These are phyloP conservation scores for Saxophila tyrrhenica DNA, from an alignment of 495 filamentous ascomycete species.

Conservation along the genomic window DNA sequence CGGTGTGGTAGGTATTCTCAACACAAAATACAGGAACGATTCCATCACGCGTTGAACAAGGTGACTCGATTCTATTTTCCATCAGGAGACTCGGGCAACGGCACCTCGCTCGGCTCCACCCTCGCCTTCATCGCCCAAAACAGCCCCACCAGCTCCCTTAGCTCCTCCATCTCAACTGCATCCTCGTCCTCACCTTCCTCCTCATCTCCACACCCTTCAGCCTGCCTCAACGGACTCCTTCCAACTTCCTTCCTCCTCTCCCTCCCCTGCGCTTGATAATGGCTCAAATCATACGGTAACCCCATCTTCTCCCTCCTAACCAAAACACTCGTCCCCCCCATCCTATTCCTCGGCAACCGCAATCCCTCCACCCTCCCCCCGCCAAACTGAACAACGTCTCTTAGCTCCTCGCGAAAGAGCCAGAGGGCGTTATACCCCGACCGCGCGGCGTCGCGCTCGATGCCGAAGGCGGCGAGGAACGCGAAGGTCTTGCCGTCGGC, in stretches of 20 bases:
- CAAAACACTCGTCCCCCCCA: neutral
- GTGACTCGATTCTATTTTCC: too few species aligned
- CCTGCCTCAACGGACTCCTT: neutral
- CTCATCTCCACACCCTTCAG: neutral
- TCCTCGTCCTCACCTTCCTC: neutral
- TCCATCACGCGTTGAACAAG: too few species aligned
- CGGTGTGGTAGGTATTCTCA: too few species aligned
- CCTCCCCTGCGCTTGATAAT: neutral
- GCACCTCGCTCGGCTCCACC: too few species aligned
- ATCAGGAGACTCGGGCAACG: too few species aligned
- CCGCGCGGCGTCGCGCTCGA: neutral
- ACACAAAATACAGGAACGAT: too few species aligned
- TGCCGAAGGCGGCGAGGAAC: neutral
- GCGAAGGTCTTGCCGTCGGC: neutral
- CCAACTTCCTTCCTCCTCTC: neutral
- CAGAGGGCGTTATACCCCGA: neutral
- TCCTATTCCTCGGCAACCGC: neutral
- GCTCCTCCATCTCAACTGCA: neutral
- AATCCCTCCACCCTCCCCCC: neutral
- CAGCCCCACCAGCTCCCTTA: neutral
- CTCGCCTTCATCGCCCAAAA: neutral
- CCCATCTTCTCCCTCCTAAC: neutral
- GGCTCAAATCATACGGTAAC: neutral
- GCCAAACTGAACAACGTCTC: neutral
- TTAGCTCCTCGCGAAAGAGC: neutral